Evolutionary conservation across 139 green algal genomes (phyloP), one percentile per base, ranked within the genome.

Genomic region (Yamagishiella unicocca): DNA sequence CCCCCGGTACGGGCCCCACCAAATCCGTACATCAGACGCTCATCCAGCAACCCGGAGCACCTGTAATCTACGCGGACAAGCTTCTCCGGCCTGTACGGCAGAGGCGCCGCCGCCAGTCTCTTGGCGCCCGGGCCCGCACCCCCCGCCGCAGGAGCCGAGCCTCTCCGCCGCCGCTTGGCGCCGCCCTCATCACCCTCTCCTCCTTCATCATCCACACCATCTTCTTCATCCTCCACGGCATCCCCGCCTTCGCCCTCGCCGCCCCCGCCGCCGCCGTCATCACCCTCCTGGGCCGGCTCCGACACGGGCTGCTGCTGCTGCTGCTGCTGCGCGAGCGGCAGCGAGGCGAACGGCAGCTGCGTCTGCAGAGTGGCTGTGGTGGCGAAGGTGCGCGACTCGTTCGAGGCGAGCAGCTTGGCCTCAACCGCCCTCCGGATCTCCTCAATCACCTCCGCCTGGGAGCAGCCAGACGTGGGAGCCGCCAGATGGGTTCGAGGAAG

Each of bases 301-400:
- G 40, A 61, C 29, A 27, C 42, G 17, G 6, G 45, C 45, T 31
- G 31, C 45, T 12, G 33, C 4, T 3, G 66, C 31, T 73, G 66
- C 50, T 68, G 40, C 8, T 5, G 21, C 24, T 38, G 77, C 37
- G 75, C 8, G 9, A 46, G 29, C 27, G 55, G 55, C 77, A 84
- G 62, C 71, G 31, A 14, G n/a, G 74, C 71, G 38, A 81, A 84
- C 29, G 64, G 38, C 77, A 89, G 85, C 78, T 85, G 82, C 68
- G 53, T 72, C 83, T 91, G 85, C 61, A 64, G 61, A 4, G 58
- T 55, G 79, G 38, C 58, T 45, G 55, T 33, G 55, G 77, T 72
- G 37, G 91, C 91, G 82, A 95, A 98, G 53, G 89, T 96, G 67
- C 95, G 91, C 10, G 84, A 91, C 42, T 53, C 86, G 87, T 98